These are phyloP conservation scores for Microbotryum lychnidis-dioicae DNA, from an alignment of 1,284 basidiomycete genomes.

Conservation along the genomic window DNA sequence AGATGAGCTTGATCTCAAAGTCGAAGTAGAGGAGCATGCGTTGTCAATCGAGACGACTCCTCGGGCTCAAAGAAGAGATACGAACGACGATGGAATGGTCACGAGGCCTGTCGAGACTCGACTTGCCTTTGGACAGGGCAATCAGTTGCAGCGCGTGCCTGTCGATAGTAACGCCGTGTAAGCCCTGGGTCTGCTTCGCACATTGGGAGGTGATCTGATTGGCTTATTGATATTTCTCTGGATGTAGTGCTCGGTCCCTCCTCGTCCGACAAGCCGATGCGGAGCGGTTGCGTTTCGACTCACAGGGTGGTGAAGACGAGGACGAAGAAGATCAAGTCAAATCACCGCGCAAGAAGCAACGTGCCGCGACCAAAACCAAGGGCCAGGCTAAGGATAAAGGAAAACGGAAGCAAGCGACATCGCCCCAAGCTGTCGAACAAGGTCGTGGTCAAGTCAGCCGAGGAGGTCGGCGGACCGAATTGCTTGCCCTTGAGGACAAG, in stretches of 20 bases:
- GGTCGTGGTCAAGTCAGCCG: too few species aligned
- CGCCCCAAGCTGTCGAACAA: too few species aligned
- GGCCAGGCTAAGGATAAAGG: neutral
- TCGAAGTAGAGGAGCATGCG: neutral
- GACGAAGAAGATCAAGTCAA: neutral
- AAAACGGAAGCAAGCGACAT: too few species aligned
- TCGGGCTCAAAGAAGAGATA: too few species aligned
- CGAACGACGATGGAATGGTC: too few species aligned
- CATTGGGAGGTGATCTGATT: neutral
- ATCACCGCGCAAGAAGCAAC: neutral
- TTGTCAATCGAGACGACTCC: neutral
- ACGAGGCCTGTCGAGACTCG: neutral
- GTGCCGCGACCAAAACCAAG: neutral
- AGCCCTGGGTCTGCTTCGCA: neutral
- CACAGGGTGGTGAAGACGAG: neutral
- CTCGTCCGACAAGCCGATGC: neutral
- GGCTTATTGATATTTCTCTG: neutral
- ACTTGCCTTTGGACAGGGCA: too few species aligned
- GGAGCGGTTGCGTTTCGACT: neutral
- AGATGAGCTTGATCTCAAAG: neutral
- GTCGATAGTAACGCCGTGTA: too few species aligned
- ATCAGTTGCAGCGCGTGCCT: neutral
- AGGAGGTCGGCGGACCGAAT: too few species aligned
- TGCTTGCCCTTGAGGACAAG: too few species aligned
- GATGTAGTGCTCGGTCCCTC: neutral